Base-by-base conservation (phyloP, 1,284 basidiomycete genomes). In the Marasmius tenuissimus region DNA sequence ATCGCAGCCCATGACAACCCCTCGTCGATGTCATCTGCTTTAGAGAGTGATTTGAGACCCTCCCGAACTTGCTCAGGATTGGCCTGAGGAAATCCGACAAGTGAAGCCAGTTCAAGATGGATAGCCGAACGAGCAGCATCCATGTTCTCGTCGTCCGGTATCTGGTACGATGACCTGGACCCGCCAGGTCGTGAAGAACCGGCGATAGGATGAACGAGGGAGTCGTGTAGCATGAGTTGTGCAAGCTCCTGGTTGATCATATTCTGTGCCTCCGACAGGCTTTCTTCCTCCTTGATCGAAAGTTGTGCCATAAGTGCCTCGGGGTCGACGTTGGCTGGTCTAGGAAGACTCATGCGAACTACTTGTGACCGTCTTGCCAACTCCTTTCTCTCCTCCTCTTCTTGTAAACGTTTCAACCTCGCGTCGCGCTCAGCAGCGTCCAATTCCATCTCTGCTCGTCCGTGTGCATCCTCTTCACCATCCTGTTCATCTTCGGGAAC, bases 401-500 rank as follows among this genome's bases (percentile, higher is more conserved):
- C 93, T 58, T 82, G 83, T 53, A 83, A 75, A 48, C 86, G 83
- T 69, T 83, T 86, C 48, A 93, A 71, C 59, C 86, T 84, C 1
- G 92, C 93, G 73, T 99, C 96, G 27, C 97, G 84, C 72, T 97
- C 96, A 0, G 95, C 92, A 0, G 95, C 95, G 74, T 99, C 97
- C 75, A 97, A 93, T 68, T 91, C 91, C 9, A 55, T 39, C 0
- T 82, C 76, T 63, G 85, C 61, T 12, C 72, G 71, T 4, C 71
- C 75, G 9, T 71, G 79, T 22, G 73, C 80, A n/a, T 73, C 76
- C 9, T 76, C 78, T 1, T 78, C 85, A 1, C 86, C 86, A 10
- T 84, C 86, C 14, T 83, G 85, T 62, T 95, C 94, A 27, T 93
- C 91, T 66, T 95, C 93, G 4, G 94, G 94, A 4, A 98, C 88